A percentile compares a stretch with the other conserved stretches of the same genome.
Evolutionary conservation across 2,329 filamentous ascomycete genomes (phyloP).

Genomic region (Hymenoscyphus albidus): DNA sequence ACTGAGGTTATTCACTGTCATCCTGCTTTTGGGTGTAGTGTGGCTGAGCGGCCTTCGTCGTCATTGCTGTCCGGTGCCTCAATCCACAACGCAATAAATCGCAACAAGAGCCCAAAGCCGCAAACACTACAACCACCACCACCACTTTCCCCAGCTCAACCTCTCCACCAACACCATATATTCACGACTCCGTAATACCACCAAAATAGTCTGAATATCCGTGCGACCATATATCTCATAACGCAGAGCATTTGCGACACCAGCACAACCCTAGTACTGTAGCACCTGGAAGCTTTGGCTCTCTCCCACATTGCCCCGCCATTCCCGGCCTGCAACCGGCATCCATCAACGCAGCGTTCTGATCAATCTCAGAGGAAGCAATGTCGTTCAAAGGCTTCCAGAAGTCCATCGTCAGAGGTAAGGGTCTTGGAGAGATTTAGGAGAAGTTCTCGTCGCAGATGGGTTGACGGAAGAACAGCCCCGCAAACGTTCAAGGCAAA

Average conservation of each 20-base stretch:
- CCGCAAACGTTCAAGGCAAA: conserved; percentile 87
- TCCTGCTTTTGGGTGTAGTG: neutral
- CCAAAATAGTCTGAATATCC: neutral
- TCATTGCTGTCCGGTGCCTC: neutral
- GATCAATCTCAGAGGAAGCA: conserved; percentile 23
- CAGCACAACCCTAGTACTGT: neutral
- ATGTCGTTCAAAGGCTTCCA: conserved; percentile 97
- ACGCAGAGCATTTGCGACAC: neutral
- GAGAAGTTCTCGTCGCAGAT: conserved; percentile 15
- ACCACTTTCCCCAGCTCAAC: neutral
- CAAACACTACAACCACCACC: neutral
- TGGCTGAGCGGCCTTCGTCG: neutral
- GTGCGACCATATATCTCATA: neutral
- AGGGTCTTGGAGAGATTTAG: conserved; percentile 34
- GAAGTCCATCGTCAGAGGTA: conserved; percentile 81
- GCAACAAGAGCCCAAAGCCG: neutral
- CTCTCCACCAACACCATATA: neutral
- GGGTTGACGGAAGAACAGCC: conserved; percentile 48
- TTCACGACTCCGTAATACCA: neutral
- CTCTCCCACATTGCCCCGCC: conserved; percentile 11
- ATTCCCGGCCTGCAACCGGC: conserved; percentile 6
- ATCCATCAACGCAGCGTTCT: conserved; percentile 13
- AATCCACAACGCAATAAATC: neutral
- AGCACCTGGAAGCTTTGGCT: neutral
- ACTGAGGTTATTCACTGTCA: too few relatives aligned